phyloP scores from a whole-genome alignment of 192 early-diverging fungal species.

The Linnemannia zychae region DNA sequence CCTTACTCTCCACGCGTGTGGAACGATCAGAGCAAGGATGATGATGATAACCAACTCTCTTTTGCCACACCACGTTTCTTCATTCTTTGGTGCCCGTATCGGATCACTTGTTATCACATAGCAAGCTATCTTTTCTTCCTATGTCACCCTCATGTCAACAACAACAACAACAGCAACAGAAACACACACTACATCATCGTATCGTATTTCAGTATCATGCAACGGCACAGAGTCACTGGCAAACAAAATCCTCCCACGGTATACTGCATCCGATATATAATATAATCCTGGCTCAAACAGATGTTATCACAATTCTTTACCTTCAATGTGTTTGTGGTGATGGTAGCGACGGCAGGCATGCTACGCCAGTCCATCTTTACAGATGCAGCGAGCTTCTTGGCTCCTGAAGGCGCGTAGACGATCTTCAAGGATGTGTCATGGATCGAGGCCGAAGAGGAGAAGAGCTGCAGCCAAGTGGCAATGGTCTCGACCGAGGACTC shows the following conservation, averaged over 20 bases:
- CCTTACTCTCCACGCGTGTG: neutral
- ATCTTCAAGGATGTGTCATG: constrained; percentile 41
- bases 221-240: neutral
- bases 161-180: too few relatives aligned
- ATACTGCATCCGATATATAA: neutral
- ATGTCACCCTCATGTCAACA: neutral
- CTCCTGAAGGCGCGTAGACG: constrained; percentile 35
- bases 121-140: neutral
- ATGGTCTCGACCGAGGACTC: constrained; percentile 41
- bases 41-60: constrained; percentile 5
- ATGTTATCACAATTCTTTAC: constrained; percentile 20
- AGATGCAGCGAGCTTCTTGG: constrained; percentile 28
- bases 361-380: constrained; percentile 56
- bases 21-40: neutral
- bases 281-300: neutral
- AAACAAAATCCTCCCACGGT: neutral
- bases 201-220: neutral
- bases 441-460: constrained; percentile 15
- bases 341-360: constrained; percentile 45
- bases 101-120: neutral
- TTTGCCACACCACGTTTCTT: neutral
- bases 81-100: neutral
- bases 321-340: constrained; percentile 42
- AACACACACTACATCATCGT: neutral
- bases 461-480: constrained; percentile 53